These are phyloP conservation scores for Xerocomellus intermedius DNA, from an alignment of 768 basidiomycete species.

Conservation along the genomic window DNA sequence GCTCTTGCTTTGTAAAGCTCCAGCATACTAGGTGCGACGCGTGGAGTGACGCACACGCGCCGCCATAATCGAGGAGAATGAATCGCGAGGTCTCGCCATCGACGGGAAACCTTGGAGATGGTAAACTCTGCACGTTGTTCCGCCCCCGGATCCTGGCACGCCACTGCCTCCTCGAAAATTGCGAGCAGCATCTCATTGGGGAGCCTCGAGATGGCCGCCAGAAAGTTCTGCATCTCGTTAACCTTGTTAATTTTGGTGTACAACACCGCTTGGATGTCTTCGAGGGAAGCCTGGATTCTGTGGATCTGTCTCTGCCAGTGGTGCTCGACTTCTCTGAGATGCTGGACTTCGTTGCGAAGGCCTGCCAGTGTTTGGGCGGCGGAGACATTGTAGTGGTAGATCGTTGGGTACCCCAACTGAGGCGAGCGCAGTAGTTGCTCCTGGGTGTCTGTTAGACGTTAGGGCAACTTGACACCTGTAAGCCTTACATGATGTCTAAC, in stretches of 20 bases:
- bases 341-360: conserved; percentile 21
- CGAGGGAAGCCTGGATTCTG: conserved; percentile 11
- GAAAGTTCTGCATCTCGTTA: conserved; percentile 30
- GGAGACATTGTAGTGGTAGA: conserved; percentile 17
- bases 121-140: conserved; percentile 22
- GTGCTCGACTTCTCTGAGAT: conserved; percentile 15
- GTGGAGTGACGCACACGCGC: conserved; percentile 25
- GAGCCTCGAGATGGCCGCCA: conserved; percentile 30
- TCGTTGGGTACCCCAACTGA: conserved; percentile 6
- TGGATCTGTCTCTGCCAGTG: conserved; percentile 18
- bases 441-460: conserved; percentile 15
- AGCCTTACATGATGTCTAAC: conserved; percentile 24
- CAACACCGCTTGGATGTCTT: conserved; percentile 14
- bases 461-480: background rate
- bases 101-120: conserved; percentile 32
- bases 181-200: conserved; percentile 32
- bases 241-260: conserved; percentile 22
- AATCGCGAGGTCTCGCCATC: conserved; percentile 33
- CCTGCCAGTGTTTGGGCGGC: conserved; percentile 15
- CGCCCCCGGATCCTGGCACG: conserved; percentile 19
- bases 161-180: conserved; percentile 32
- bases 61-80: conserved; percentile 33
- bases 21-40: conserved; percentile 16
- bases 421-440: conserved; percentile 7
- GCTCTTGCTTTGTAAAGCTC: conserved; percentile 27